These are phyloP conservation scores for Canavalia gladiata DNA, from an alignment of 306 rosid species.

Conservation along the genomic window DNA sequence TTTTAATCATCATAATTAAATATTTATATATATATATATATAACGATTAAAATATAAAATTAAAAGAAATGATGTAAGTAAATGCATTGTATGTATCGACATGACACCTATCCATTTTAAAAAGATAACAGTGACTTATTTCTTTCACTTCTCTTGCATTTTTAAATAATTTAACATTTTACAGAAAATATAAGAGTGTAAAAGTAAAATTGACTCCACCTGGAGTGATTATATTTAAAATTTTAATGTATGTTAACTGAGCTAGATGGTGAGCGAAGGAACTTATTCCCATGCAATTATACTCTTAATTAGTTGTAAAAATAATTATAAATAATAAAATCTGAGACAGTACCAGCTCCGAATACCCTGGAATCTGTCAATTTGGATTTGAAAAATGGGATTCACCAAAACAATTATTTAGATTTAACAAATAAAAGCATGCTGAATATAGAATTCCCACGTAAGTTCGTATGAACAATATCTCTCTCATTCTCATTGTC, in stretches of 20 bases:
- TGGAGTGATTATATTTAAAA: background rate
- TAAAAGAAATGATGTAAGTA: no score
- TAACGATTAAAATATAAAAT: no score
- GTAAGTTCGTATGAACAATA: slow-evolving; percentile 42
- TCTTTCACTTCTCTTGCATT: no score
- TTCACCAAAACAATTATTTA: slow-evolving; percentile 48
- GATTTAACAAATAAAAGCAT: slow-evolving; percentile 42
- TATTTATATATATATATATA: no score
- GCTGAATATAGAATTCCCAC: slow-evolving; percentile 35
- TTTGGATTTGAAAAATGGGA: slow-evolving; percentile 45
- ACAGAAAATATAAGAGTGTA: no score
- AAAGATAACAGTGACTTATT: no score
- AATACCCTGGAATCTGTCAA: slow-evolving; percentile 42
- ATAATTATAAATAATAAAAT: slow-evolving; percentile 43
- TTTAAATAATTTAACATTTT: no score
- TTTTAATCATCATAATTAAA: no score
- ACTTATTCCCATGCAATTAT: slow-evolving; percentile 55
- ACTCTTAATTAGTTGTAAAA: slow-evolving; percentile 52
- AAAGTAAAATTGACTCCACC: no score
- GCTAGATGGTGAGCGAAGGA: slow-evolving; percentile 51
- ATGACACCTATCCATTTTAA: no score
- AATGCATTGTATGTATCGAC: no score
- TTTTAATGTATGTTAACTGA: slow-evolving; percentile 22
- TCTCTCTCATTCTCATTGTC: slow-evolving; percentile 10
- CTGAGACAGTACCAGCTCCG: slow-evolving; percentile 43